Conservation (phyloP, 2,329 filamentous ascomycete species). For the Ascochyta pisi region DNA sequence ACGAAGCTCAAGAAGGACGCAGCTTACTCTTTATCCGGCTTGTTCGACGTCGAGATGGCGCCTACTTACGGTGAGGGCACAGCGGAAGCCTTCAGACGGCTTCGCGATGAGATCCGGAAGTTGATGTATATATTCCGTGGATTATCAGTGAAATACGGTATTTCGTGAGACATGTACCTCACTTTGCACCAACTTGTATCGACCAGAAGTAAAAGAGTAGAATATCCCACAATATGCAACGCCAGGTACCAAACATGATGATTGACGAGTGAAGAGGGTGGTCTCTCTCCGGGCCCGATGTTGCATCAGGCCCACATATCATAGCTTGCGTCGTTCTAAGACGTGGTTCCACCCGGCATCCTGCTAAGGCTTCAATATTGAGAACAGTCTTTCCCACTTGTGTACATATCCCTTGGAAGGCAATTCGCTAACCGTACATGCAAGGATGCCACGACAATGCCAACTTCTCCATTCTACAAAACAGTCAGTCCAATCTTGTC, state of each 20-base stretch:
- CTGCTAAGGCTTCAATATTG: conserved; percentile 1
- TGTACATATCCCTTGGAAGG: background rate
- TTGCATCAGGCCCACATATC: background rate
- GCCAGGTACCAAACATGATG: background rate
- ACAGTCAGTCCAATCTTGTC: conserved; percentile 4
- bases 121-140: background rate
- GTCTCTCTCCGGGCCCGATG: background rate
- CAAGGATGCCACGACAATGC: conserved; percentile 1
- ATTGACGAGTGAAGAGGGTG: background rate
- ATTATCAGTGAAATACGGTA: background rate
- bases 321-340: conserved; percentile 18
- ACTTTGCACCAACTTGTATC: background rate
- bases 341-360: conserved; percentile 1
- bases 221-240: background rate
- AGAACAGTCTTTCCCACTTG: background rate
- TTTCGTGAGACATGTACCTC: background rate
- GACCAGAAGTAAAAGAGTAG: background rate
- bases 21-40: conserved; percentile 18
- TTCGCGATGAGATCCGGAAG: conserved; percentile 21
- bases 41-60: conserved; percentile 18
- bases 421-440: background rate
- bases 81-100: conserved; percentile 18
- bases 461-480: conserved; percentile 5
- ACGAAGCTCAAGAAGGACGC: conserved; percentile 18
- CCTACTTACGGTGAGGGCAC: conserved; percentile 14